A percentile compares a stretch with the other conserved stretches of the same genome.
phyloP scores from a whole-genome alignment of 352 stramenopile genomes.

The Phytophthora cryptogea region DNA sequence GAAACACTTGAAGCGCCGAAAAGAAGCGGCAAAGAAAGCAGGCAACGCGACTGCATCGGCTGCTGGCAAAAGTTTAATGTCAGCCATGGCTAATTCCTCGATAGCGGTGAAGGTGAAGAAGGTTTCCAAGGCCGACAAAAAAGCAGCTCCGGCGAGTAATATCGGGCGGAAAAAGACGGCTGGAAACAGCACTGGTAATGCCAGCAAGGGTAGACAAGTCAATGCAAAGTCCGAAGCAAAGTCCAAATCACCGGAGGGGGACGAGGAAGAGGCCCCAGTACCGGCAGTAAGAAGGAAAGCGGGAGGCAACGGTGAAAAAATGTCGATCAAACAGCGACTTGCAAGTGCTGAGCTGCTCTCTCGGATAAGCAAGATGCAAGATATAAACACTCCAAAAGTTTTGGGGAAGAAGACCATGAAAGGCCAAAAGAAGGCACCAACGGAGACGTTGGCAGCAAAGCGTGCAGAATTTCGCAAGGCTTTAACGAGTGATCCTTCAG shows the following conservation, averaged over 20 bases:
- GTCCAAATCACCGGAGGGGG: constrained; percentile 2
- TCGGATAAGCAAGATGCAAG: constrained; percentile 56
- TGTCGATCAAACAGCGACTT: constrained; percentile 50
- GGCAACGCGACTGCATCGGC: constrained; percentile 2
- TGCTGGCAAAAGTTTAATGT: constrained; percentile 21
- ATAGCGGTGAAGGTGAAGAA: constrained; percentile 21
- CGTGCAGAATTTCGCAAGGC: constrained; percentile 55
- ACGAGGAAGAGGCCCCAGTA: constrained; percentile 3
- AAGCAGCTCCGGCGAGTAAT: constrained; percentile 1
- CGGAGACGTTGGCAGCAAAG: constrained; percentile 42
- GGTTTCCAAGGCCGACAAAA: constrained; percentile 1
- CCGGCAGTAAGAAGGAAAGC: constrained; percentile 21
- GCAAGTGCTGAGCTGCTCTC: constrained; percentile 57
- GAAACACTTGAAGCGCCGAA: constrained; percentile 46
- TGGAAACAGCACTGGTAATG: not conserved
- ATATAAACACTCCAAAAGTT: constrained; percentile 71
- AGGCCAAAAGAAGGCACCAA: constrained; percentile 34
- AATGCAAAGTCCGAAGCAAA: constrained; percentile 12
- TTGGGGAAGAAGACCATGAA: constrained; percentile 58
- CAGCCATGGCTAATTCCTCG: constrained; percentile 16
- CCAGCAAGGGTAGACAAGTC: constrained; percentile 1
- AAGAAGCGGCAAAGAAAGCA: constrained; percentile 28
- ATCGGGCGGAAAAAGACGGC: constrained; percentile 9
- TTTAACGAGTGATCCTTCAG: constrained; percentile 21
- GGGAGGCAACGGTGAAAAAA: constrained; percentile 28